Percentiles rank a stretch among this genome's conserved stretches.
phyloP scores from a whole-genome alignment of 2,329 filamentous ascomycete species.

The Ceratocystis harringtonii region DNA sequence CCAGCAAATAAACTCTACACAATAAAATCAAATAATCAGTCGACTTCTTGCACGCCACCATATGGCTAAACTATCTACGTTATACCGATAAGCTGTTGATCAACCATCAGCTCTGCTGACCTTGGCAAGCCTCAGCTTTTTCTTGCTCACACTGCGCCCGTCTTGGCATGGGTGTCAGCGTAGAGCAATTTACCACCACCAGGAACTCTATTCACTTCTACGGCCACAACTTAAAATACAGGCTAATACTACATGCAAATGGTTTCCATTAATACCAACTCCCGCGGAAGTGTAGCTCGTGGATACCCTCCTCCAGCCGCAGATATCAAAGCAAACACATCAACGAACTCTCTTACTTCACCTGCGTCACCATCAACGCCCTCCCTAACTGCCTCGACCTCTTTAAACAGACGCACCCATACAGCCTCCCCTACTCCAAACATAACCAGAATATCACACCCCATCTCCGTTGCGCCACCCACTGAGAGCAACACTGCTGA shows the following conservation, averaged over 20 bases:
- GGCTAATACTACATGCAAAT: neutral
- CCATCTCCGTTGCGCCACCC: neutral
- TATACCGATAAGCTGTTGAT: neutral
- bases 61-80: neutral
- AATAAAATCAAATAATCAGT: neutral
- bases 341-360: neutral
- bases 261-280: neutral
- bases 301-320: neutral
- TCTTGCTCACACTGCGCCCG: too few relatives aligned
- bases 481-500: neutral
- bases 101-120: too few relatives aligned
- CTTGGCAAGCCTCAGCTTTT: too few relatives aligned
- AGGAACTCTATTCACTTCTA: neutral
- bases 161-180: too few relatives aligned
- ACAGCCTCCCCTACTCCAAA: neutral
- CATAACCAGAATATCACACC: neutral
- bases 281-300: neutral
- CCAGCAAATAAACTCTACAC: neutral
- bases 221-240: too few relatives aligned
- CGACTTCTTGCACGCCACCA: too few relatives aligned
- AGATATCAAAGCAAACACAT: neutral
- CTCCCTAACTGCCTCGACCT: neutral
- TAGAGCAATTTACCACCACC: too few relatives aligned
- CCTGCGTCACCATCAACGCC: conserved; percentile 2
- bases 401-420: neutral